Evolutionary conservation across 2,329 filamentous ascomycete genomes (phyloP).

Genomic region (Colletotrichum falcatum): DNA sequence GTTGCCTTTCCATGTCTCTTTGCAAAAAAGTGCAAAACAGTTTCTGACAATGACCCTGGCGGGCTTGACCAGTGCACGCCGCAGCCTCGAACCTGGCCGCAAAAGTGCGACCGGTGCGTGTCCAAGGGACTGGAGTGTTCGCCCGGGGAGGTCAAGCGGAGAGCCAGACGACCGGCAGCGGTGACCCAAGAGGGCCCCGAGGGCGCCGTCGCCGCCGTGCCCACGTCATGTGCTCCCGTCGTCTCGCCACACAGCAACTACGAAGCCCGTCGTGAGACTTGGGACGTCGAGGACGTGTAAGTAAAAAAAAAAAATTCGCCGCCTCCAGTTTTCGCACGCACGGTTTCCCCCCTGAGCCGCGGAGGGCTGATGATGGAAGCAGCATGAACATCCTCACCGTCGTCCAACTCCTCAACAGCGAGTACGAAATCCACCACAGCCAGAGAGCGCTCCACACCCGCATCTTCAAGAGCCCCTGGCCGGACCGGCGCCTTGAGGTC

Average conservation of each 20-base stretch:
- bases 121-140: slow-evolving; percentile 1
- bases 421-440: not conserved
- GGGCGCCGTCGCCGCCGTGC: too few species aligned
- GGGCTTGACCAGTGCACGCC: not conserved
- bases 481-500: not conserved
- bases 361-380: not conserved
- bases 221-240: too few species aligned
- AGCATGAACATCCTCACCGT: slow-evolving; percentile 2
- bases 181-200: not conserved
- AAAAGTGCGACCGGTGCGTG: slow-evolving; percentile 6
- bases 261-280: not conserved
- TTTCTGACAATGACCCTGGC: not conserved
- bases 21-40: too few species aligned
- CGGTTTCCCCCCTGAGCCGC: too few species aligned
- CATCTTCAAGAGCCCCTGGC: not conserved
- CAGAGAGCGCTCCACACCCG: not conserved
- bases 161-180: not conserved
- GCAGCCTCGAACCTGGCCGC: slow-evolving; percentile 7
- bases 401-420: slow-evolving; percentile 3
- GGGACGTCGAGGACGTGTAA: slow-evolving; percentile 6
- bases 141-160: slow-evolving; percentile 6
- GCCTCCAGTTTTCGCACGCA: too few species aligned
- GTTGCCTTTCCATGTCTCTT: too few species aligned
- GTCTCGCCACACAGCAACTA: not conserved
- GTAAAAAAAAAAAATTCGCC: not conserved